phyloP scores from a whole-genome alignment of 169 alveolate genomes.

The Babesia ovata region DNA sequence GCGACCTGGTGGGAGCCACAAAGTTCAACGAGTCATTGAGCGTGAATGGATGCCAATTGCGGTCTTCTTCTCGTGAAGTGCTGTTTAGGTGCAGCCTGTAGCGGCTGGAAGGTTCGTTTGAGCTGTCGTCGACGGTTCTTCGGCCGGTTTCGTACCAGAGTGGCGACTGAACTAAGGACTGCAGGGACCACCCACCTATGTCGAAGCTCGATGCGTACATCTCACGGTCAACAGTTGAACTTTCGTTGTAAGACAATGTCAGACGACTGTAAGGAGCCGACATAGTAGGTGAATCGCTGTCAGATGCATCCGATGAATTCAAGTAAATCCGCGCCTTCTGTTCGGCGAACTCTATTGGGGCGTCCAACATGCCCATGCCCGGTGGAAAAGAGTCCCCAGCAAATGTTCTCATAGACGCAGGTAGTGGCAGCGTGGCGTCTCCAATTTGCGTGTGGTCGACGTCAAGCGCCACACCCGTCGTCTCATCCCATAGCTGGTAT shows the following conservation, averaged over 20 bases:
- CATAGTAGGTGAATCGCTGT: neutral
- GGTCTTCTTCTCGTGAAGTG: neutral
- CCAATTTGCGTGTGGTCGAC: slow-evolving; percentile 1
- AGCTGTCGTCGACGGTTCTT: neutral
- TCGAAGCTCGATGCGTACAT: slow-evolving; percentile 33
- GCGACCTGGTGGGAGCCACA: neutral
- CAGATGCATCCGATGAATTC: neutral
- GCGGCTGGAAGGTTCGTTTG: neutral
- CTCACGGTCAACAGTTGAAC: slow-evolving; percentile 19
- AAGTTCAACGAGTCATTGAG: neutral
- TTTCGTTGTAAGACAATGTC: neutral
- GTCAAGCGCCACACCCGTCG: slow-evolving; percentile 40
- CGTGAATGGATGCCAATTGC: slow-evolving; percentile 1
- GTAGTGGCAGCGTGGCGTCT: neutral
- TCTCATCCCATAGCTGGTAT: slow-evolving; percentile 51
- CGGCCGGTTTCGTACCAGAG: slow-evolving; percentile 59
- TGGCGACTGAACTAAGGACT: slow-evolving; percentile 57
- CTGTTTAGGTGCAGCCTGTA: neutral
- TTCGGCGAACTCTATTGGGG: neutral
- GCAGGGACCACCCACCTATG: slow-evolving; percentile 55
- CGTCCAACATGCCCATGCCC: neutral
- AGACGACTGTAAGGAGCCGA: neutral
- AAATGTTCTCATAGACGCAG: neutral
- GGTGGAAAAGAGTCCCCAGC: neutral
- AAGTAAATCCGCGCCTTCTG: neutral